A percentile compares a stretch with the other conserved stretches of the same genome.
Evolutionary conservation across 495 filamentous ascomycete genomes (phyloP).

Genomic region (Penicillium samsonianum): DNA sequence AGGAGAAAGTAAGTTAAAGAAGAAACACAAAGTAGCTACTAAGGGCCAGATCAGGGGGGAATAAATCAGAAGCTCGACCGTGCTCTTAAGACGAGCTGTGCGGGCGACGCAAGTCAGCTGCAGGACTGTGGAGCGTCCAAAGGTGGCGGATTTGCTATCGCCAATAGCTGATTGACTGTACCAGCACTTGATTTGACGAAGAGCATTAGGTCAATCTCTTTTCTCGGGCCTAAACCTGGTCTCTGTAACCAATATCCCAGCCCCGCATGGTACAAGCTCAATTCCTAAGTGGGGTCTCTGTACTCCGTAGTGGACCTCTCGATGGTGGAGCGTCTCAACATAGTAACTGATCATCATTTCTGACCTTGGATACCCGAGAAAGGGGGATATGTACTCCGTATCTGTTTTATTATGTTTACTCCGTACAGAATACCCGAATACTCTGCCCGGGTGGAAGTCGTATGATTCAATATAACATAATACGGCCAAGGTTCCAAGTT

Average conservation of each 20-base stretch:
- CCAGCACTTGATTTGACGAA: conserved; percentile 19
- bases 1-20: conserved; percentile 17
- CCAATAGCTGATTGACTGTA: conserved; percentile 35
- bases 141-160: conserved; percentile 37
- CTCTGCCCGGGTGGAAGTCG: neutral
- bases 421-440: no score
- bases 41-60: conserved; percentile 18
- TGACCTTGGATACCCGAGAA: conserved; percentile 8
- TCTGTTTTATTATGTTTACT: no score
- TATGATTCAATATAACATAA: neutral
- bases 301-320: conserved; percentile 8
- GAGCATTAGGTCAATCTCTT: conserved; percentile 19
- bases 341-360: conserved; percentile 27
- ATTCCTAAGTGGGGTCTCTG: conserved; percentile 14
- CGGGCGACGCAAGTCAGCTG: conserved; percentile 28
- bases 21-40: conserved; percentile 17
- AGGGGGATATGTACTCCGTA: conserved; percentile 24
- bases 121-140: conserved; percentile 31
- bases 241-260: conserved; percentile 13
- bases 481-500: neutral
- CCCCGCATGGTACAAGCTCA: conserved; percentile 31
- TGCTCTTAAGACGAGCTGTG: conserved; percentile 31
- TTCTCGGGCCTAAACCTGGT: conserved; percentile 14
- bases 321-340: conserved; percentile 19
- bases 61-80: conserved; percentile 8